These are phyloP conservation scores for Thuidium tamariscinum DNA, from an alignment of 225 moss, liverwort and hornwort species.

Conservation along the genomic window DNA sequence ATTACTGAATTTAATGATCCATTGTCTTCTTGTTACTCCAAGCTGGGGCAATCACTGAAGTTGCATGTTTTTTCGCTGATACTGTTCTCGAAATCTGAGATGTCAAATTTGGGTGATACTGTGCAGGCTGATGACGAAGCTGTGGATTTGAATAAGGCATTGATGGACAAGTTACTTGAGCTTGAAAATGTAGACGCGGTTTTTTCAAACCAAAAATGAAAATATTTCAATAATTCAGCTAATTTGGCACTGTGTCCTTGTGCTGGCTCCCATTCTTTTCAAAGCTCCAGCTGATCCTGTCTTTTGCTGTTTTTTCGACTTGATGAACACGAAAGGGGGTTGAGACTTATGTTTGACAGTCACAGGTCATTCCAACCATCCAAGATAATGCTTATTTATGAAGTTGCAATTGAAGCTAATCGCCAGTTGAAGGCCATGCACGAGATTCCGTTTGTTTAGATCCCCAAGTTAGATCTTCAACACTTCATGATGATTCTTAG, in stretches of 20 bases:
- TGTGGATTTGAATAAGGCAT: constrained; percentile 63
- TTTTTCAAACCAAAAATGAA: constrained; percentile 65
- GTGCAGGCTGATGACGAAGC: constrained; percentile 85
- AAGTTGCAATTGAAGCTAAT: neutral
- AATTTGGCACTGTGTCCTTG: neutral
- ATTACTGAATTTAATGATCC: neutral
- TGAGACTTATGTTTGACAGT: neutral
- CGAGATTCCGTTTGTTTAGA: neutral
- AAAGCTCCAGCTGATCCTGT: neutral
- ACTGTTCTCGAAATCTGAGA: neutral
- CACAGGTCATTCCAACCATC: neutral
- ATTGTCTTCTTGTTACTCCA: neutral
- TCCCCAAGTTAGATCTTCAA: neutral
- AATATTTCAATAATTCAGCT: neutral
- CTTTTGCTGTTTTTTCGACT: neutral
- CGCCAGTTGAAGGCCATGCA: neutral
- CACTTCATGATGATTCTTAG: neutral
- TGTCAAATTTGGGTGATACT: neutral
- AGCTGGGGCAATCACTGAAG: neutral
- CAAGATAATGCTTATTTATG: neutral
- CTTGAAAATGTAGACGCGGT: constrained; percentile 92
- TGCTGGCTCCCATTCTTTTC: neutral
- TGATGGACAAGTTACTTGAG: constrained; percentile 83
- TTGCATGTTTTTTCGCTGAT: neutral
- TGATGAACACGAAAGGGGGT: neutral